Percentiles rank a stretch among this genome's conserved stretches.
Conservation (phyloP, 495 filamentous ascomycete genomes). For the Lichina pygmaea region DNA sequence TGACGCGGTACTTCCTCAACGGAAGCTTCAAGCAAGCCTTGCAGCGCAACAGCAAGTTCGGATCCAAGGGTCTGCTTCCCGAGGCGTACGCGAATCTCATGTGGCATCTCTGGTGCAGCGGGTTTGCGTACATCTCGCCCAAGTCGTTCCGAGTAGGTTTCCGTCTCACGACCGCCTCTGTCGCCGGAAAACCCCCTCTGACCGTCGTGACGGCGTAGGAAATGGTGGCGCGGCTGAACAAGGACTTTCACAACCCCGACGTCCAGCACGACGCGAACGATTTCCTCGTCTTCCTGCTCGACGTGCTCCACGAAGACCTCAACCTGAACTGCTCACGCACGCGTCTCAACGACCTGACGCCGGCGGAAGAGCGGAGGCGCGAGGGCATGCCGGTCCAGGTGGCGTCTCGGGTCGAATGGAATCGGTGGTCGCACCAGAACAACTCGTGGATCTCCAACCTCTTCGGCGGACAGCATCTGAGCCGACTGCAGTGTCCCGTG, state of each 20-base stretch:
- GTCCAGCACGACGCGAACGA: conserved; percentile 55
- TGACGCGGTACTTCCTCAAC: conserved; percentile 45
- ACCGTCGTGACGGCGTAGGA: conserved; percentile 4
- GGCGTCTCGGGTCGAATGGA: conserved; percentile 39
- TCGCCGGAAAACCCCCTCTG: neutral
- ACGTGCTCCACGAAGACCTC: conserved; percentile 48
- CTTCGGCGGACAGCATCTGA: conserved; percentile 46
- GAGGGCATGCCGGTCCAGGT: conserved; percentile 31
- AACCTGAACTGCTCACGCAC: conserved; percentile 35
- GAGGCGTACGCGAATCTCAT: conserved; percentile 51
- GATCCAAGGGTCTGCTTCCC: conserved; percentile 52
- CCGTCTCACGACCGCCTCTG: conserved; percentile 9
- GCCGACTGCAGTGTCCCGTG: conserved; percentile 31
- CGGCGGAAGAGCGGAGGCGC: conserved; percentile 31
- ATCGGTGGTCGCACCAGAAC: conserved; percentile 39
- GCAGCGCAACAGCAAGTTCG: conserved; percentile 30
- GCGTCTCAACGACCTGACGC: conserved; percentile 29
- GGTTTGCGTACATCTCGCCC: conserved; percentile 23
- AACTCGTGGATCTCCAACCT: conserved; percentile 37
- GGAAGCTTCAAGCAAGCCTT: conserved; percentile 14
- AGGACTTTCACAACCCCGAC: neutral
- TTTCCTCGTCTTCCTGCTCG: conserved; percentile 46
- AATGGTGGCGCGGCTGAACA: conserved; percentile 8
- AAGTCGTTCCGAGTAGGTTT: conserved; percentile 35
- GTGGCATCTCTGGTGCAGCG: conserved; percentile 41